phyloP scores from a whole-genome alignment of 2,329 filamentous ascomycete genomes.

The Claviceps humidiphila region DNA sequence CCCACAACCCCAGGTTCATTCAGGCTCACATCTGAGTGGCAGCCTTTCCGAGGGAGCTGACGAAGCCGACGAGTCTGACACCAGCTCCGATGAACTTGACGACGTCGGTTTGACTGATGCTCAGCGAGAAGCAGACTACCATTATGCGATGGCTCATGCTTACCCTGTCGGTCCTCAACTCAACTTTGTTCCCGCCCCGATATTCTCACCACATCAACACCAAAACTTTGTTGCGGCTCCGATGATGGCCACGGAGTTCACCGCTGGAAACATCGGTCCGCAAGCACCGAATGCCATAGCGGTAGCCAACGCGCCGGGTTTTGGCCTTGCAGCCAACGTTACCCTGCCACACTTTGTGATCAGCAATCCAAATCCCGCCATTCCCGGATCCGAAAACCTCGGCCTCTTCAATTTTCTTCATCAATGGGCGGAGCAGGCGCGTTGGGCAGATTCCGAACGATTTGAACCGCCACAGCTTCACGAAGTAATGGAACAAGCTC shows the following conservation, averaged over 20 bases:
- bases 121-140: constrained; percentile 5
- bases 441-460: constrained; percentile 13
- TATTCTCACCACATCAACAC: neutral
- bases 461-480: constrained; percentile 15
- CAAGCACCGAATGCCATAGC: constrained; percentile 1
- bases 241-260: neutral
- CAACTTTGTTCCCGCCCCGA: constrained; percentile 1
- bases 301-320: neutral
- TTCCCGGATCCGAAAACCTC: constrained; percentile 36
- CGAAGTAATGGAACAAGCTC: constrained; percentile 20
- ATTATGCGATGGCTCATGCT: constrained; percentile 4
- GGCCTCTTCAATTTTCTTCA: constrained; percentile 36
- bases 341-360: constrained; percentile 10
- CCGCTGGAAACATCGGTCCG: neutral
- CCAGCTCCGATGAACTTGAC: neutral
- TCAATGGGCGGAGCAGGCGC: constrained; percentile 29
- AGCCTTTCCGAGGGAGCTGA: neutral
- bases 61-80: neutral
- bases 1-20: neutral
- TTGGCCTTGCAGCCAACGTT: neutral
- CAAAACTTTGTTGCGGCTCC: neutral
- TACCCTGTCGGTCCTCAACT: neutral
- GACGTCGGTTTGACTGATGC: constrained; percentile 2
- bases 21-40: neutral
- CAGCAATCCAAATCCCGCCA: constrained; percentile 21